These are phyloP conservation scores for Hymenoscyphus repandus DNA, from an alignment of 2,329 filamentous ascomycete species.

Conservation along the genomic window DNA sequence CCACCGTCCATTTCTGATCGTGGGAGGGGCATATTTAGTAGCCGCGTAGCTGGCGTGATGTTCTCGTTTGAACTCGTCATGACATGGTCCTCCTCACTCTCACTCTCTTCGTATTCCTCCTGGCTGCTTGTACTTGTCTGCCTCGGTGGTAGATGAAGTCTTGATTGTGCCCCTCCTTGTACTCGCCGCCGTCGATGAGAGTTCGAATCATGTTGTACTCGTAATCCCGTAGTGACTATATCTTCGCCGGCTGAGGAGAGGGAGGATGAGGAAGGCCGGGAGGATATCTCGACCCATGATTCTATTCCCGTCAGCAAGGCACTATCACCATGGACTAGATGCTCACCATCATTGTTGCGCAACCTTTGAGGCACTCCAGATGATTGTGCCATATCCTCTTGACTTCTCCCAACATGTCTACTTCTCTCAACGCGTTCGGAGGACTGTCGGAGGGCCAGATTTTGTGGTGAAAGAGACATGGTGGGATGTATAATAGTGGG, in stretches of 20 bases:
- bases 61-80: conserved; percentile 57
- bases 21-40: conserved; percentile 20
- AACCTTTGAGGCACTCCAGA: conserved; percentile 11
- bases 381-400: conserved; percentile 11
- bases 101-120: conserved; percentile 91
- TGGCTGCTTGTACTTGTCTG: conserved; percentile 65
- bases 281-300: conserved; percentile 93
- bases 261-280: conserved; percentile 89
- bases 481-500: conserved; percentile 4
- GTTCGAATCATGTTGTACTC: conserved; percentile 62
- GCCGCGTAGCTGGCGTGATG: conserved; percentile 28
- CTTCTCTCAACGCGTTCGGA: background rate
- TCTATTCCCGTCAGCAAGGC: conserved; percentile 45
- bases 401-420: conserved; percentile 1
- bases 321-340: conserved; percentile 2
- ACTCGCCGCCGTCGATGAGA: conserved; percentile 52
- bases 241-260: conserved; percentile 82
- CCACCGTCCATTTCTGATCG: conserved; percentile 29
- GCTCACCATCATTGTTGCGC: conserved; percentile 26
- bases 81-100: conserved; percentile 75
- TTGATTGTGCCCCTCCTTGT: conserved; percentile 33
- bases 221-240: conserved; percentile 83
- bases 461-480: conserved; percentile 5
- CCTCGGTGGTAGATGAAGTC: conserved; percentile 35
- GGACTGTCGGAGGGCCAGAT: background rate